A percentile compares a stretch with the other conserved stretches of the same genome.
These are phyloP conservation scores for Fusarium staphyleae DNA, from an alignment of 2,329 filamentous ascomycete genomes.

Conservation along the genomic window DNA sequence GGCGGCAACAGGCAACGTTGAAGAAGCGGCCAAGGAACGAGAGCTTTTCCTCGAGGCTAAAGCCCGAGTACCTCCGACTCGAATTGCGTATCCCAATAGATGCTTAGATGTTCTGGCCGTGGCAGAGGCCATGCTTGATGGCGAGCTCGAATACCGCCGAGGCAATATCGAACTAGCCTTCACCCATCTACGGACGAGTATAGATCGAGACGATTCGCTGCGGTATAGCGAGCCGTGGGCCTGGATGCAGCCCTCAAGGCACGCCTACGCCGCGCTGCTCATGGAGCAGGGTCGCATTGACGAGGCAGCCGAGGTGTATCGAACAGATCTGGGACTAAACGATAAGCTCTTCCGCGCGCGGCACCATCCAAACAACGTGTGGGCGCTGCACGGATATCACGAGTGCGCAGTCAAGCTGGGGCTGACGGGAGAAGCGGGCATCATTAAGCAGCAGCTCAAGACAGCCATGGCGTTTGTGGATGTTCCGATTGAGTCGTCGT, in stretches of 20 bases:
- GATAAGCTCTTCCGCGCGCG: slow-evolving; percentile 65
- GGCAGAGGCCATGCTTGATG: slow-evolving; percentile 70
- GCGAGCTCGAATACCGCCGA: slow-evolving; percentile 73
- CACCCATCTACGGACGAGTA: slow-evolving; percentile 59
- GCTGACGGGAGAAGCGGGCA: slow-evolving; percentile 47
- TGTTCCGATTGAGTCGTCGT: slow-evolving; percentile 55
- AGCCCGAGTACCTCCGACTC: slow-evolving; percentile 58
- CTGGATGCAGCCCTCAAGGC: slow-evolving; percentile 76
- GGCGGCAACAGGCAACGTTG: slow-evolving; percentile 62
- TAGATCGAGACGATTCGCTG: slow-evolving; percentile 65
- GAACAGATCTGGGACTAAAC: slow-evolving; percentile 65
- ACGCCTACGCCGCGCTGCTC: slow-evolving; percentile 72
- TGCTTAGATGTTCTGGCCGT: slow-evolving; percentile 68
- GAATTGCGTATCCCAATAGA: slow-evolving; percentile 73
- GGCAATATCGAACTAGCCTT: slow-evolving; percentile 66
- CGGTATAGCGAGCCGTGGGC: slow-evolving; percentile 76
- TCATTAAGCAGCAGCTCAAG: slow-evolving; percentile 54
- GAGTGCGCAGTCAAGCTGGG: slow-evolving; percentile 67
- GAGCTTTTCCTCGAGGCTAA: slow-evolving; percentile 58
- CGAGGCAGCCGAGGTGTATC: slow-evolving; percentile 63
- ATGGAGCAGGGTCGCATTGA: slow-evolving; percentile 67
- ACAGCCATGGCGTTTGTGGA: slow-evolving; percentile 64
- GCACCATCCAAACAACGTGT: slow-evolving; percentile 75
- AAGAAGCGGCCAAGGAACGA: slow-evolving; percentile 59
- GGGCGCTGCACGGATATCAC: slow-evolving; percentile 74